Evolutionary conservation across 352 stramenopile genomes (phyloP), one percentile per base, ranked within the genome.

Genomic region (Phytophthora kernoviae): DNA sequence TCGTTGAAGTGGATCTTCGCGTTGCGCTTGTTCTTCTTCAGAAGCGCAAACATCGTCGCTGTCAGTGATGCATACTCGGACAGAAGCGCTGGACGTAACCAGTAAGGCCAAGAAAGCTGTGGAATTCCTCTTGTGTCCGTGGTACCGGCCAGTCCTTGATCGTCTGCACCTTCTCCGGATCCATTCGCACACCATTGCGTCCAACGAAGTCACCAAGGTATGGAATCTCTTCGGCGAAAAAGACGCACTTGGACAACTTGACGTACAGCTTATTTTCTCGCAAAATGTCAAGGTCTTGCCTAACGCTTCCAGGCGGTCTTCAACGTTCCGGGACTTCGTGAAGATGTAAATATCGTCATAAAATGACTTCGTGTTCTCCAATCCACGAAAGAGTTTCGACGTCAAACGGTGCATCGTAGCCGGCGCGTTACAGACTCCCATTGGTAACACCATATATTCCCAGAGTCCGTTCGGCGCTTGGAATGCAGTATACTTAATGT

Each of bases 181-280:
- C 58, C 27, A 59, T 52, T 1, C 45, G 50, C 3, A 58, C 27
- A 3, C 58, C 58, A 11, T 61, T 14, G 8, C 53, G 45, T 9
- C 58, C 42, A 21, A 66, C 36, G 30, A 61, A 61, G 14, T 55
- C 58, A 30, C 49, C 58, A 2, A 66, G 30, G n/a, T 24, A 58
- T 0, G 58, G 41, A 15, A 66, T 66, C 9, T 66, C 43, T 0
- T 11, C 2, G 1, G 24, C 20, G 4, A 24, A 54, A 33, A 62
- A 55, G 42, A 62, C 33, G 27, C 50, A 61, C 44, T 66, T 66
- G 17, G n/a, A 3, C 7, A 59, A 21, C n/a, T 59, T 65, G 9
- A 46, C 41, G 34, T 45, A 65, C 1, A 51, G 11, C 22, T 51
- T 43, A 12, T 37, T 51, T 20, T 36, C 22, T 21, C 44, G 2